Percentiles rank a stretch among this genome's conserved stretches.
Conservation (phyloP, 2,329 filamentous ascomycete genomes). For the Neonectria punicea region DNA sequence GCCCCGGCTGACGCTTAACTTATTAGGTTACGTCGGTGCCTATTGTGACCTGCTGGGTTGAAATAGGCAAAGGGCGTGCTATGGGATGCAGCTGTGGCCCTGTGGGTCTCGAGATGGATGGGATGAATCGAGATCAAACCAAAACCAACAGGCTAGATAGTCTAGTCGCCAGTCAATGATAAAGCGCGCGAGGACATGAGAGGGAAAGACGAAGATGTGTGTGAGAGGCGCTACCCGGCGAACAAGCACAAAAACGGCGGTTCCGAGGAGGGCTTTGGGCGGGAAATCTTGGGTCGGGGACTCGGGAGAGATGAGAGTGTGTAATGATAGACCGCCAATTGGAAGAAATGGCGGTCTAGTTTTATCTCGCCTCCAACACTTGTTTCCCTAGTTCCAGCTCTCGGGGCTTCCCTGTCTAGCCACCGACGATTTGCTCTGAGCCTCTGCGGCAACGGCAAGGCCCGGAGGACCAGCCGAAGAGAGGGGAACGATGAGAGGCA, state of each 20-base stretch:
- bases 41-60: not conserved
- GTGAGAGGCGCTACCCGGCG: slow-evolving; percentile 4
- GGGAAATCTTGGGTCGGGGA: slow-evolving; percentile 7
- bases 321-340: slow-evolving; percentile 48
- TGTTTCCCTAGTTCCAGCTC: slow-evolving; percentile 11
- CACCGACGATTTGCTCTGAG: slow-evolving; percentile 34
- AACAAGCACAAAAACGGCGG: slow-evolving; percentile 23
- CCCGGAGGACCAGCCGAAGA: slow-evolving; percentile 28
- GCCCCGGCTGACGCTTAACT: not conserved
- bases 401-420: slow-evolving; percentile 15
- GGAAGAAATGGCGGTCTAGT: slow-evolving; percentile 47
- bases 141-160: slow-evolving; percentile 17
- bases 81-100: slow-evolving; percentile 25
- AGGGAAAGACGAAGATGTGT: not conserved
- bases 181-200: not conserved
- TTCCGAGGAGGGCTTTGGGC: slow-evolving; percentile 6
- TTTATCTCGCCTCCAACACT: slow-evolving; percentile 8
- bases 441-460: slow-evolving; percentile 19
- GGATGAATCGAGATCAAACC: slow-evolving; percentile 29
- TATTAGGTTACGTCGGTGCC: not conserved
- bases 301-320: slow-evolving; percentile 29
- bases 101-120: slow-evolving; percentile 20
- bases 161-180: slow-evolving; percentile 27
- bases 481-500: slow-evolving; percentile 22
- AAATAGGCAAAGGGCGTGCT: slow-evolving; percentile 37